Base-by-base conservation (phyloP, 805 yeast species). In the Saturnispora diversa region DNA sequence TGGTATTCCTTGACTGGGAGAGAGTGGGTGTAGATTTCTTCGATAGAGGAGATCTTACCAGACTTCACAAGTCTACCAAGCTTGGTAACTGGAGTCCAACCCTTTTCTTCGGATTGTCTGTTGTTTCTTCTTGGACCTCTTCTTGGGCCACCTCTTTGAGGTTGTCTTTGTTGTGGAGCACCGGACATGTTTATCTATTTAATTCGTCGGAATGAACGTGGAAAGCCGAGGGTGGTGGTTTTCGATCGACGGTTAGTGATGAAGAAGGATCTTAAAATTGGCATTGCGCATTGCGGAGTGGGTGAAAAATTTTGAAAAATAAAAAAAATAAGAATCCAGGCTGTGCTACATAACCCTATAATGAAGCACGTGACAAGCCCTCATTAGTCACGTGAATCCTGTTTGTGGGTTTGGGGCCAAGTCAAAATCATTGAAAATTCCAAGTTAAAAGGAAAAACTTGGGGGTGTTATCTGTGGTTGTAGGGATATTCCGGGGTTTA, bases 41-140 rank as follows among this genome's bases (percentile, higher is more conserved):
- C 98, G 62, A 92, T 75, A 64, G 94, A 72, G 68, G 88, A 71
- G 74, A 92, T 78, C 83, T 92, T 90, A 72, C 95, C 95, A 64
- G 97, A 95, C 78, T 87, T 86, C 59, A 92, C 98, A 66, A 92
- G 82, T 83, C 98, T 90, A 75, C 98, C 98, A 69, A 92, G 84
- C 82, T 92, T 92, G 92, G 98, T 92, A 69, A 92, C 97, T 75
- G 98, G 98, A 63, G 80, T 80, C 98, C 98, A 92, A 63, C 94
- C 95, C 78, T 90, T 88, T 80, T 92, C 97, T 75, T 90, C 97
- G 56, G 75, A 77, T 69, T 88, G 77, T 66, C 83, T 74, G 60
- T 88, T 81, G 61, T 83, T 77, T 50, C 58, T 56, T 50, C 68
- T 62, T 60, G 74, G 69, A 48, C 83, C 78, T 63, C 77, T 76